Evolutionary conservation across 2,329 filamentous ascomycete species (phyloP).

Genomic region (Grosmannia serpens): DNA sequence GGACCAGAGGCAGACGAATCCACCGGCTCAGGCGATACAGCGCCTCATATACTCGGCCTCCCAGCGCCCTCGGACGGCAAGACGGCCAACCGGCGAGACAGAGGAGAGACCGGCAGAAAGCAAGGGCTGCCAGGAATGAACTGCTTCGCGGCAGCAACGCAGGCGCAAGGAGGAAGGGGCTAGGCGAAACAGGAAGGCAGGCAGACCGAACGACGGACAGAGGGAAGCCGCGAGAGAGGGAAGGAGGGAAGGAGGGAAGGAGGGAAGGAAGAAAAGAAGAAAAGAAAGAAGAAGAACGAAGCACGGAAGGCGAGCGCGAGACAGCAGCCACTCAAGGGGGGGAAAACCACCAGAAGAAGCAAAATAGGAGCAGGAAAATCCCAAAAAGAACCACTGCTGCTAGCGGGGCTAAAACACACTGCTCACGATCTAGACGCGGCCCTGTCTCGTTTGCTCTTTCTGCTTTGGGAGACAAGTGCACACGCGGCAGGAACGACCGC

Average conservation of each 20-base stretch:
- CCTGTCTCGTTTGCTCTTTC: conserved; percentile 1
- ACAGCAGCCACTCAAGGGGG: background rate
- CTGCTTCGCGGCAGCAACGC: background rate
- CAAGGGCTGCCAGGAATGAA: background rate
- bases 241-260: background rate
- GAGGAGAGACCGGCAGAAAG: background rate
- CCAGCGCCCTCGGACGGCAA: too few species aligned
- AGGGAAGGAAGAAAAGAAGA: too few species aligned
- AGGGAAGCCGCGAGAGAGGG: background rate
- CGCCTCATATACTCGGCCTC: background rate
- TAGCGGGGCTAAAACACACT: background rate
- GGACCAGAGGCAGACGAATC: background rate
- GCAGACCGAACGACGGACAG: background rate
- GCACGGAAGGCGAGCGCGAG: background rate
- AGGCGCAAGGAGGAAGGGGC: background rate
- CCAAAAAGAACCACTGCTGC: background rate
- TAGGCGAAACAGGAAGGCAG: background rate
- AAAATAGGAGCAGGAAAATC: background rate
- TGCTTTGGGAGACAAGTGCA: background rate
- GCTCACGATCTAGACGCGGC: background rate
- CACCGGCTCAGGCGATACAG: background rate
- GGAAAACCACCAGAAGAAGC: background rate
- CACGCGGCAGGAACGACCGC: background rate
- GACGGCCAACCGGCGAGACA: background rate
- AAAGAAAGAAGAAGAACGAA: too few species aligned